Evolutionary conservation across 2,329 filamentous ascomycete genomes (phyloP), one percentile per base, ranked within the genome.

Genomic region (Akanthomyces uredinophilus): DNA sequence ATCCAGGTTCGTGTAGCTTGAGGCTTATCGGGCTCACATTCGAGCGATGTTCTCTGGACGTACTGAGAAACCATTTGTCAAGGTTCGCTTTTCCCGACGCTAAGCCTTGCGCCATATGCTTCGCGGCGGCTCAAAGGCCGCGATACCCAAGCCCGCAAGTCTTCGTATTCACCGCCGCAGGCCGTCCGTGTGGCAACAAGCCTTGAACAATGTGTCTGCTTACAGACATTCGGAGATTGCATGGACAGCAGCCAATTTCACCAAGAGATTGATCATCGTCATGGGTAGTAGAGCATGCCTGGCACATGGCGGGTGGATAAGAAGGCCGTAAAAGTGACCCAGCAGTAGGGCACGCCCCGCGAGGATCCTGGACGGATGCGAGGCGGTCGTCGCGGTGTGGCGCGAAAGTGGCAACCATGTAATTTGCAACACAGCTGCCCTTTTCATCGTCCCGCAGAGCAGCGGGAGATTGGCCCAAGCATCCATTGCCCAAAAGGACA

Each of bases 231-330:
- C 10, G 10, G 37, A 39, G 2, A 39, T 14, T 14, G 37, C 37
- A 39, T 16, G 16, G 14, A 39, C 37, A 39, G 37, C 37, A 16
- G n/a, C n/a, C 37, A 39, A 16, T 4, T 39, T 39, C 16, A 35
- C 37, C 1, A 16, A 16, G 5, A 39, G 14, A 39, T 14, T 39
- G 37, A 5, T 16, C 37, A 47, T 47, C 44, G 44, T 24, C 37
- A 39, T 16, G 37, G 37, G 44, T n/a, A 47, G 44, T n/a, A 47
- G 44, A 47, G 20, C 20, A 22, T 47, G 11, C 44, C 14, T 22
- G 29, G 54, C 54, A 57, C 54, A 57, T 57, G 54, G 54, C 54
- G 39, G 47, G 54, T 57, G 54, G 54, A 20, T 57, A 49, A 35
- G 6, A 35, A 57, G 22, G 22, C 10, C 16, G 41, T 29, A 20